phyloP scores from a whole-genome alignment of 306 rosid genomes.

The Canavalia ensiformis region DNA sequence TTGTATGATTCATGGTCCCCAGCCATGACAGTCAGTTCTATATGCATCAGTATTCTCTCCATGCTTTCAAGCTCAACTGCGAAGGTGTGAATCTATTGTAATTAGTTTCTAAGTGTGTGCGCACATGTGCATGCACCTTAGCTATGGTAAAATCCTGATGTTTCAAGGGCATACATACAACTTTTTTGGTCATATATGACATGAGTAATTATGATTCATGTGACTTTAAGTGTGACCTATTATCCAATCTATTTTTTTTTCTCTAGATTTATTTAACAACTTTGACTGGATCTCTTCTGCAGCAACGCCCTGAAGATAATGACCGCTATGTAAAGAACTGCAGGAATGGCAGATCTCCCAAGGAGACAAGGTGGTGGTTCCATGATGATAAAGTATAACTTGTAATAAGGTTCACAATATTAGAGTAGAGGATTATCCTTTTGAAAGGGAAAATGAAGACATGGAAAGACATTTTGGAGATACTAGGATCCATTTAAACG shows the following conservation, averaged over 20 bases:
- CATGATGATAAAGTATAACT: conserved; percentile 86
- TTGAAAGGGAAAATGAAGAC: conserved; percentile 52
- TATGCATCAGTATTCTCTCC: conserved; percentile 83
- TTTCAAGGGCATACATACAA: too few relatives aligned
- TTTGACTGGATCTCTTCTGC: conserved; percentile 50
- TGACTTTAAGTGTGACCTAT: neutral
- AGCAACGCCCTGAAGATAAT: conserved; percentile 98
- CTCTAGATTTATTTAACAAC: conserved; percentile 25
- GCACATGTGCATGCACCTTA: too few relatives aligned
- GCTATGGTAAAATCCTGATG: too few relatives aligned
- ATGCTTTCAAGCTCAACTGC: conserved; percentile 79
- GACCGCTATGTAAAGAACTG: conserved; percentile 95
- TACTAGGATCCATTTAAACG: conserved; percentile 55
- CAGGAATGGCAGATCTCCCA: conserved; percentile 92
- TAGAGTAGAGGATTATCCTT: conserved; percentile 61
- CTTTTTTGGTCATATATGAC: neutral
- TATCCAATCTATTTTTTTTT: neutral
- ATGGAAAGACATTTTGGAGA: conserved; percentile 52
- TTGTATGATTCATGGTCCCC: conserved; percentile 85
- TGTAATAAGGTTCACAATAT: conserved; percentile 52
- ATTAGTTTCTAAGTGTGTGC: too few relatives aligned
- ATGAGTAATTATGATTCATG: neutral
- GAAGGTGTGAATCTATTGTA: conserved; percentile 55
- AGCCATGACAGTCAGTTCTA: conserved; percentile 84
- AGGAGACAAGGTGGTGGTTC: conserved; percentile 99